A percentile compares a stretch with the other conserved stretches of the same genome.
These are phyloP conservation scores for Bacidia gigantensis DNA, from an alignment of 495 filamentous ascomycete genomes.

Conservation along the genomic window DNA sequence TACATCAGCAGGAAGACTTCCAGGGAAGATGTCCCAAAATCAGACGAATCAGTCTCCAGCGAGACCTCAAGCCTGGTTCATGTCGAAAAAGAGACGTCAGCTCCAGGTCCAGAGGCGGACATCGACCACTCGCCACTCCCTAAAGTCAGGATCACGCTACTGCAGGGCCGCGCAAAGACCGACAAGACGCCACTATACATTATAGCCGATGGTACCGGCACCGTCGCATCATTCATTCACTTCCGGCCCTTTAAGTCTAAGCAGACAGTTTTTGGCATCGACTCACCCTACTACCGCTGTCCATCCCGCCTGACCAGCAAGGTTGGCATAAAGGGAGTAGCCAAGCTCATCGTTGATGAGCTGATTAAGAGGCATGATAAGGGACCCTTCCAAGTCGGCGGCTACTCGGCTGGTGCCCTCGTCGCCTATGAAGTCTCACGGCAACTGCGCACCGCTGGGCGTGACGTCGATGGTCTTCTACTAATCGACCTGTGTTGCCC, in stretches of 20 bases:
- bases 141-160: constrained; percentile 13
- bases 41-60: neutral
- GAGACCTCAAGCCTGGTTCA: neutral
- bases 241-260: constrained; percentile 12
- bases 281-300: constrained; percentile 14
- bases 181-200: constrained; percentile 15
- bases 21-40: no score
- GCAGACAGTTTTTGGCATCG: constrained; percentile 11
- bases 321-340: constrained; percentile 11
- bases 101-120: neutral
- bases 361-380: constrained; percentile 7
- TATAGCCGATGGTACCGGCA: constrained; percentile 13
- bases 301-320: constrained; percentile 7
- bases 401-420: constrained; percentile 12
- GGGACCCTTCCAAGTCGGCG: constrained; percentile 16
- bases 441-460: constrained; percentile 10
- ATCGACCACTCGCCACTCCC: constrained; percentile 7
- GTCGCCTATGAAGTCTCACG: constrained; percentile 13
- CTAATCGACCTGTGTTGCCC: constrained; percentile 16
- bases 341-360: constrained; percentile 12
- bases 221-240: constrained; percentile 13
- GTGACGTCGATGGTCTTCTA: constrained; percentile 14
- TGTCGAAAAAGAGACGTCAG: neutral
- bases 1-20: no score
- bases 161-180: constrained; percentile 11